phyloP scores from a whole-genome alignment of 2,329 filamentous ascomycete species.

The Fusarium anguioides region DNA sequence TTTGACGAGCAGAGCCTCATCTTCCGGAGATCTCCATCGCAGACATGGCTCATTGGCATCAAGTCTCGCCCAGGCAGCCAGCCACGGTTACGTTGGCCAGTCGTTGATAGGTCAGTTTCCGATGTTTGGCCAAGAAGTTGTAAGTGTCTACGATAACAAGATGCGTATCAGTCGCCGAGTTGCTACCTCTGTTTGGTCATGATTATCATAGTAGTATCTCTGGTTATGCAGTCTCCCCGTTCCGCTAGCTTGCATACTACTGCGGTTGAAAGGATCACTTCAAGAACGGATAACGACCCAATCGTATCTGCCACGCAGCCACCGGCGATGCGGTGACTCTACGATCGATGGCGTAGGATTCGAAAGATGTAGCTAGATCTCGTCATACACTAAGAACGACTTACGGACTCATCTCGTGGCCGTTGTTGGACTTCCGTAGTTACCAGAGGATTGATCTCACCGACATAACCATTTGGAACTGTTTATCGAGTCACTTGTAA shows the following conservation, averaged over 20 bases:
- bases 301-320: slow-evolving; percentile 6
- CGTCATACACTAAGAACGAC: slow-evolving; percentile 5
- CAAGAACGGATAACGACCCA: slow-evolving; percentile 11
- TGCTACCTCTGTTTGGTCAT: slow-evolving; percentile 6
- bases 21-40: slow-evolving; percentile 12
- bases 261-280: slow-evolving; percentile 9
- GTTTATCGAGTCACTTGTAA: not conserved
- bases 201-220: slow-evolving; percentile 5
- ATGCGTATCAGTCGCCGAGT: slow-evolving; percentile 10
- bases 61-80: slow-evolving; percentile 1
- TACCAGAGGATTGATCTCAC: not conserved
- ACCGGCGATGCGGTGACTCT: slow-evolving; percentile 2
- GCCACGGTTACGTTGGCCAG: slow-evolving; percentile 4
- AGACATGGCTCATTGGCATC: slow-evolving; percentile 7
- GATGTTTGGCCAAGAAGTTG: not conserved
- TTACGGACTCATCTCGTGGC: not conserved
- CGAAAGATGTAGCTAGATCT: slow-evolving; percentile 1
- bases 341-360: slow-evolving; percentile 13
- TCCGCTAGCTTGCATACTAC: slow-evolving; percentile 17
- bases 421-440: not conserved
- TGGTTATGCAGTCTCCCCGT: slow-evolving; percentile 10
- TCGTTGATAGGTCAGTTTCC: slow-evolving; percentile 3
- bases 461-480: not conserved
- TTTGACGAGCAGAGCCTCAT: slow-evolving; percentile 37
- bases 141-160: not conserved